Percentiles rank a stretch among this genome's conserved stretches.
Evolutionary conservation across 1,284 basidiomycete genomes (phyloP).

Genomic region (Microbotryum violaceum): DNA sequence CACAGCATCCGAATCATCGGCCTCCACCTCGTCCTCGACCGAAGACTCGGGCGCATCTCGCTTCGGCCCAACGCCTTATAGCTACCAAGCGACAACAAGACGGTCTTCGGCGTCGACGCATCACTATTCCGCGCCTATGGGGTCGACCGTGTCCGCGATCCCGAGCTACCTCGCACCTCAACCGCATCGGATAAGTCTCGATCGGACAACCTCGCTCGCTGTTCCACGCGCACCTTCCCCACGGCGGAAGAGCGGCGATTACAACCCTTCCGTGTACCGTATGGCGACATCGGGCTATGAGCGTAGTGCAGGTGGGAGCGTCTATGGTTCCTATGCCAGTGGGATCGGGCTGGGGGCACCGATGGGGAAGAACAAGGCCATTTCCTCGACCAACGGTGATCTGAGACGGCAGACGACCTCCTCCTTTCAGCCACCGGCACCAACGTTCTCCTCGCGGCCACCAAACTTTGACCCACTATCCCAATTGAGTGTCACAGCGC

Average conservation of each 20-base stretch:
- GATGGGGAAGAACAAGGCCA: no score
- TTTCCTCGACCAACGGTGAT: no score
- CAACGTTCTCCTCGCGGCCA: constrained; percentile 10
- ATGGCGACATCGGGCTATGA: no score
- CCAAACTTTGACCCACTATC: neutral
- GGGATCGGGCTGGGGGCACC: no score
- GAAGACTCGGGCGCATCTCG: constrained; percentile 4
- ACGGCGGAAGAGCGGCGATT: constrained; percentile 13
- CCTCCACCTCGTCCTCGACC: constrained; percentile 9
- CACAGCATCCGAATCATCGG: constrained; percentile 18
- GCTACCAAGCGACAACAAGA: constrained; percentile 30
- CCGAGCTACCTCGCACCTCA: constrained; percentile 17
- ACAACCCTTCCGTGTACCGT: constrained; percentile 5
- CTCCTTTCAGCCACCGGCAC: constrained; percentile 30
- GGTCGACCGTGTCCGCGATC: constrained; percentile 24
- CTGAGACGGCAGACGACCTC: constrained; percentile 16
- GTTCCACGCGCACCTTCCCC: constrained; percentile 21
- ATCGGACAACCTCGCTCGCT: constrained; percentile 10
- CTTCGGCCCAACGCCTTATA: constrained; percentile 27
- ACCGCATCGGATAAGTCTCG: constrained; percentile 8
- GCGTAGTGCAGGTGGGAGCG: no score
- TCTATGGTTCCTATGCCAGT: no score
- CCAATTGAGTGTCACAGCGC: neutral
- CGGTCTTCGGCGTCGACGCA: constrained; percentile 13
- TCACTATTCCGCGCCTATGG: constrained; percentile 7